Conservation (phyloP, 2,329 filamentous ascomycete species). For the Cadophora luteo-olivacea region DNA sequence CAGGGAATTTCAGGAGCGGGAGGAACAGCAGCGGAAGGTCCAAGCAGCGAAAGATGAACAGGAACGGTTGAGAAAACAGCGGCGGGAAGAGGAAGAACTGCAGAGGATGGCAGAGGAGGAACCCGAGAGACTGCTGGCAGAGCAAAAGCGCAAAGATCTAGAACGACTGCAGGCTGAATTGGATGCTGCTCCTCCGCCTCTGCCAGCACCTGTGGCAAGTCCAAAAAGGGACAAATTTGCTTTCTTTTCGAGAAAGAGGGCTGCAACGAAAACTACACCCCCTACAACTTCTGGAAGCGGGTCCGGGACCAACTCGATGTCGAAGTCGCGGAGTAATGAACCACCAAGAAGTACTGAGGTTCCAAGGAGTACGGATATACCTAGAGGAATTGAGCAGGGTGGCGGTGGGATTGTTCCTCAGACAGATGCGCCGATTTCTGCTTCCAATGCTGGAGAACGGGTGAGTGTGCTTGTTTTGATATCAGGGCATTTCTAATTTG, state of each 20-base stretch:
- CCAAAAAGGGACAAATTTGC: constrained; percentile 40
- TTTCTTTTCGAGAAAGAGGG: constrained; percentile 42
- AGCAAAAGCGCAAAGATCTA: constrained; percentile 45
- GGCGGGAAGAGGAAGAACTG: constrained; percentile 27
- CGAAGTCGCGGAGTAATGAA: constrained; percentile 30
- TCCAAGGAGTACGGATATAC: constrained; percentile 19
- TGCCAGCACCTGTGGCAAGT: constrained; percentile 26
- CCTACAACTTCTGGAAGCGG: constrained; percentile 27
- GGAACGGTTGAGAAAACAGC: constrained; percentile 23
- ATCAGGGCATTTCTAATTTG: constrained; percentile 2
- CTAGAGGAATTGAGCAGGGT: constrained; percentile 34
- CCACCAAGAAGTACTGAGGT: constrained; percentile 20
- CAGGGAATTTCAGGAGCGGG: constrained; percentile 31
- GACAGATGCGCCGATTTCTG: constrained; percentile 79
- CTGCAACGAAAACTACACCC: constrained; percentile 30
- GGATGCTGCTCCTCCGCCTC: constrained; percentile 38
- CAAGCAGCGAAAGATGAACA: constrained; percentile 29
- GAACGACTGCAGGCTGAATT: constrained; percentile 43
- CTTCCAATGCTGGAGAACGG: constrained; percentile 80
- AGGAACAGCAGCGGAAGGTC: constrained; percentile 25
- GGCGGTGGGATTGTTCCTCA: constrained; percentile 52
- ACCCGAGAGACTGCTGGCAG: constrained; percentile 36
- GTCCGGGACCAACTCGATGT: constrained; percentile 18
- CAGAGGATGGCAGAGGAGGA: constrained; percentile 35
- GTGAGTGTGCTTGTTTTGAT: constrained; percentile 53